phyloP scores from a whole-genome alignment of 2,329 filamentous ascomycete genomes.

The Paraphoma sp. region DNA sequence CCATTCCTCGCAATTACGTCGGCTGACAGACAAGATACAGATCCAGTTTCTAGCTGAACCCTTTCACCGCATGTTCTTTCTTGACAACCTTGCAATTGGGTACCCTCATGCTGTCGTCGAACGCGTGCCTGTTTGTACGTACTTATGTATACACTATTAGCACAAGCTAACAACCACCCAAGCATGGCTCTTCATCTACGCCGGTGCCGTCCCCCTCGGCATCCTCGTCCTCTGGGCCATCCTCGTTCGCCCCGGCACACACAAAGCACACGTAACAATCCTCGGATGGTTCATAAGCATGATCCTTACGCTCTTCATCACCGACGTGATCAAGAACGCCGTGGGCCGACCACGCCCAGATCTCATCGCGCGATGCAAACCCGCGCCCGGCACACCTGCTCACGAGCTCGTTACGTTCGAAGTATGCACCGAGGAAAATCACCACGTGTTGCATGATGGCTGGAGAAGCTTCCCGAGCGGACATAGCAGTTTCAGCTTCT shows the following conservation, averaged over 20 bases:
- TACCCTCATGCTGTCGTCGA: constrained; percentile 87
- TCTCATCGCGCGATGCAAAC: constrained; percentile 85
- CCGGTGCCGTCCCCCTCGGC: constrained; percentile 72
- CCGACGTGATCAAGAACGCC: constrained; percentile 85
- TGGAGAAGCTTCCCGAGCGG: constrained; percentile 85
- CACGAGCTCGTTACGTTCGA: constrained; percentile 66
- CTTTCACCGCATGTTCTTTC: constrained; percentile 92
- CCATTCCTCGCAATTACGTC: no score
- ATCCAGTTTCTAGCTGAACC: constrained; percentile 76
- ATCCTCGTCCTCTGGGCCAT: constrained; percentile 72
- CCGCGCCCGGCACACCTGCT: constrained; percentile 63
- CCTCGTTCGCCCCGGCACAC: constrained; percentile 65
- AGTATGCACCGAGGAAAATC: constrained; percentile 75
- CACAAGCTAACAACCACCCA: not conserved
- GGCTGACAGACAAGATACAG: constrained; percentile 47
- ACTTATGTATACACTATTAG: not conserved
- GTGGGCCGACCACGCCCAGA: constrained; percentile 86
- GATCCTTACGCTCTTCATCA: constrained; percentile 80
- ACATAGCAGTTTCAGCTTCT: constrained; percentile 80
- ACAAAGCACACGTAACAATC: constrained; percentile 85
- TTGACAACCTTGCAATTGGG: constrained; percentile 83
- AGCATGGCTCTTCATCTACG: constrained; percentile 81
- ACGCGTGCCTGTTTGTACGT: constrained; percentile 78
- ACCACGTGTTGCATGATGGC: constrained; percentile 77
- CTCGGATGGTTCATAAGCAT: constrained; percentile 78